Percentiles rank a stretch among this genome's conserved stretches.
These are phyloP conservation scores for Pseudogymnoascus sp. DNA, from an alignment of 2,329 filamentous ascomycete species.

Conservation along the genomic window DNA sequence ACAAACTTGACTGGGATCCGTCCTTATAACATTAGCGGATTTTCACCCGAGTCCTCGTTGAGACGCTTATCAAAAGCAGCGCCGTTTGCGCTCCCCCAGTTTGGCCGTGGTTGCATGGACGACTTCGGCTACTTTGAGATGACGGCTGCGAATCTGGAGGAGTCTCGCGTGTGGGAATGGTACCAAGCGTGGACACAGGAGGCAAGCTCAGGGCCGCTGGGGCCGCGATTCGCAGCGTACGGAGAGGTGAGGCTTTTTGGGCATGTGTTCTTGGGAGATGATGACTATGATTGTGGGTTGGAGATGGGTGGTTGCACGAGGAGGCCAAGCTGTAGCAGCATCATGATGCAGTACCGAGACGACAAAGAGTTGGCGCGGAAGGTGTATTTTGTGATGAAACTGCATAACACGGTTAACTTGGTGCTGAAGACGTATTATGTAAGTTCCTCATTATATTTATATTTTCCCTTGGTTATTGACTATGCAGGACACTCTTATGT, in stretches of 20 bases:
- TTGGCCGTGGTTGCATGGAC: background rate
- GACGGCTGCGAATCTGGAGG: background rate
- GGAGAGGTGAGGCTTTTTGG: slow-evolving; percentile 1
- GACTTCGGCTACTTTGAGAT: slow-evolving; percentile 4
- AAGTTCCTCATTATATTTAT: background rate
- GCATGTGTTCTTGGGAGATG: background rate
- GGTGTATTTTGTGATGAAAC: slow-evolving; percentile 8
- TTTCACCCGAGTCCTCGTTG: background rate
- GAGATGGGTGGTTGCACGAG: slow-evolving; percentile 1
- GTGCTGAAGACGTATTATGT: slow-evolving; percentile 8
- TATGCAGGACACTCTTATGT: background rate
- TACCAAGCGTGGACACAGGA: background rate
- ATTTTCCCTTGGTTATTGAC: background rate
- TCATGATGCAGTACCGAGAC: background rate
- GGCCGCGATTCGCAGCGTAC: background rate
- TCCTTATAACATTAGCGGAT: background rate
- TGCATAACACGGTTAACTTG: slow-evolving; percentile 5
- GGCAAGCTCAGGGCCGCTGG: background rate
- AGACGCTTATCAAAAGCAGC: background rate
- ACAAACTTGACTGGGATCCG: background rate
- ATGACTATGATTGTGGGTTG: slow-evolving; percentile 2
- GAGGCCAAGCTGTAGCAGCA: background rate
- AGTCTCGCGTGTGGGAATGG: background rate
- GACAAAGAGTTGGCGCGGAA: slow-evolving; percentile 4
- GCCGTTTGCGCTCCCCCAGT: background rate